Evolutionary conservation across 1,139 yeast species (phyloP), one percentile per base, ranked within the genome.

Genomic region (Pichia sp.): DNA sequence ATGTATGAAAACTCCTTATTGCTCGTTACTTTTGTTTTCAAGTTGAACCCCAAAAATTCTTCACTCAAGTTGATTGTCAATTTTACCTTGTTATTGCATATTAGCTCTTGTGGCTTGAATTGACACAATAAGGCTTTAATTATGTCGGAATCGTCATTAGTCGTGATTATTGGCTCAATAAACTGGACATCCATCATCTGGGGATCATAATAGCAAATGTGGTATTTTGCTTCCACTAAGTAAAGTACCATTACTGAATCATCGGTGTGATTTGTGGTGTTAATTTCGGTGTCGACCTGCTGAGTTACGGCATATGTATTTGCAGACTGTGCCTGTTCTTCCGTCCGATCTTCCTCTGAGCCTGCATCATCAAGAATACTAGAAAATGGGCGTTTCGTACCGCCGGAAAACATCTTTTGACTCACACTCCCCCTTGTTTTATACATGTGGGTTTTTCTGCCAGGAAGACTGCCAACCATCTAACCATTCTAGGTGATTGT

Each of bases 11-110:
- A 45, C 6, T 45, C 45, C 15, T 39, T 45, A 1, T 34, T 22
- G 1, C 48, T 15, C 25, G 40, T 45, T 1, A 41, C 30, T 11
- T 45, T 44, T 13, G 42, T 16, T 24, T 27, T 43, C 3, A 24
- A 16, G 19, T n/a, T 8, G 17, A n/a, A 16, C 9, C 25, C 32
- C 14, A 33, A 2, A 14, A 19, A 12, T 3, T 15, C 15, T 11
- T 10, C 23, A 12, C 18, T 23, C 5, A 16, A 7, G 9, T 23
- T 17, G 7, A 20, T 6, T 5, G 21, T 23, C 14, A 27, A 6
- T 16, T 37, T 30, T 4, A 33, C 25, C 26, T 33, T 39, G 15
- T 20, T 34, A 22, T 41, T 45, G 11, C 44, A 42, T 2, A 41
- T 29, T 9, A 44, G 6, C 3, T 30, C 16, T 8, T 40, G 38